phyloP scores from a whole-genome alignment of 2,329 filamentous ascomycete genomes.

The Ascochyta koolunga region DNA sequence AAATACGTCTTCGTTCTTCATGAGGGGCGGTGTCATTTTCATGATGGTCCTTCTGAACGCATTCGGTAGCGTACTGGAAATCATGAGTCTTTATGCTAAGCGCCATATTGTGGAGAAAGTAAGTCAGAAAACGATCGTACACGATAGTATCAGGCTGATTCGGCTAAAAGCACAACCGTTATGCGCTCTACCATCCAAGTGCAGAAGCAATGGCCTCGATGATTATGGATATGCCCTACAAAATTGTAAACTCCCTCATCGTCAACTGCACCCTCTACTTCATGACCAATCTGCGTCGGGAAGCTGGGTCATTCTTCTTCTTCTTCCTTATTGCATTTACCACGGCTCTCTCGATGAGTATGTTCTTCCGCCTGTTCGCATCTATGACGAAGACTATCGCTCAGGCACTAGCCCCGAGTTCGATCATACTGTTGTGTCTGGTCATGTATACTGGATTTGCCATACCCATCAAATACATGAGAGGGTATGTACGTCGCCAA shows the following conservation, averaged over 20 bases:
- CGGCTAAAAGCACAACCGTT: constrained; percentile 68
- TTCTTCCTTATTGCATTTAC: constrained; percentile 67
- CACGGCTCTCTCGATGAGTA: constrained; percentile 75
- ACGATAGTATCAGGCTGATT: not conserved
- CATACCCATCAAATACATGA: constrained; percentile 66
- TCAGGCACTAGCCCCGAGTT: constrained; percentile 60
- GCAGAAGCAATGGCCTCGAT: constrained; percentile 83
- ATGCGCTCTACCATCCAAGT: constrained; percentile 86
- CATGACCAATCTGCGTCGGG: constrained; percentile 76
- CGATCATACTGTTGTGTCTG: constrained; percentile 64
- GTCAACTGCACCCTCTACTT: constrained; percentile 86
- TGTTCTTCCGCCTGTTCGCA: constrained; percentile 79
- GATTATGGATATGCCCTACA: constrained; percentile 78
- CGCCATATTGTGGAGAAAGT: constrained; percentile 84
- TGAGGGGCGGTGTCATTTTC: constrained; percentile 63
- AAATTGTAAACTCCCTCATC: constrained; percentile 68
- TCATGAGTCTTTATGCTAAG: constrained; percentile 76
- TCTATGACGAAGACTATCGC: constrained; percentile 70
- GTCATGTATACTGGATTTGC: constrained; percentile 71
- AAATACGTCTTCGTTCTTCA: constrained; percentile 59
- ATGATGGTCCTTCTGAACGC: constrained; percentile 67
- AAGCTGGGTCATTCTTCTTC: constrained; percentile 78
- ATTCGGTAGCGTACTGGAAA: constrained; percentile 61
- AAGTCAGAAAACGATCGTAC: not conserved
- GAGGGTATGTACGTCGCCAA: constrained; percentile 12